phyloP scores from a whole-genome alignment of 2,329 filamentous ascomycete species.

The Cryphonectria carpinicola region DNA sequence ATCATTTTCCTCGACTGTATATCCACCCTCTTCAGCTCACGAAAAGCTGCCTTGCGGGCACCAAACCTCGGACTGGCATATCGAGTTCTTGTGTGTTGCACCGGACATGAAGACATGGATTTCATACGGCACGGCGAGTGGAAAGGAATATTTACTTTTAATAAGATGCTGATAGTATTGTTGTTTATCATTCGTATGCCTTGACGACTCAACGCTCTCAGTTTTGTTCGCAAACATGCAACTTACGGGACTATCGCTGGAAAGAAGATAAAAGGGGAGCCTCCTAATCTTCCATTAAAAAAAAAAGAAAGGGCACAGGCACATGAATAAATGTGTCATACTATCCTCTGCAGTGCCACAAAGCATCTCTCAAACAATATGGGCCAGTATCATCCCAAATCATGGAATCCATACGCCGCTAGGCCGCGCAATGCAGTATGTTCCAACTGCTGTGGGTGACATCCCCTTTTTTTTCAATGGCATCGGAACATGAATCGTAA shows the following conservation, averaged over 20 bases:
- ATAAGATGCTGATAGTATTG: no score
- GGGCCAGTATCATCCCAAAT: not conserved
- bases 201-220: no score
- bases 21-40: not conserved
- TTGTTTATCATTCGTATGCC: no score
- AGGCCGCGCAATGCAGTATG: not conserved
- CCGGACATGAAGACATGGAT: not conserved
- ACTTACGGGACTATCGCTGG: no score
- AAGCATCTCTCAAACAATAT: not conserved
- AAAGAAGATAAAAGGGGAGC: no score
- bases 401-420: not conserved
- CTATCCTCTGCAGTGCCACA: not conserved
- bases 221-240: no score
- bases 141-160: no score
- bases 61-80: not conserved
- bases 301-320: no score
- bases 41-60: not conserved
- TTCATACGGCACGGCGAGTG: no score
- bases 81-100: not conserved
- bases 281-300: no score
- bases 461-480: not conserved
- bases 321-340: not conserved
- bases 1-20: not conserved
- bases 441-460: not conserved
- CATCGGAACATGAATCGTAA: conserved; percentile 11